phyloP scores from a whole-genome alignment of 306 rosid species.

The Fragaria nilgerrensis region DNA sequence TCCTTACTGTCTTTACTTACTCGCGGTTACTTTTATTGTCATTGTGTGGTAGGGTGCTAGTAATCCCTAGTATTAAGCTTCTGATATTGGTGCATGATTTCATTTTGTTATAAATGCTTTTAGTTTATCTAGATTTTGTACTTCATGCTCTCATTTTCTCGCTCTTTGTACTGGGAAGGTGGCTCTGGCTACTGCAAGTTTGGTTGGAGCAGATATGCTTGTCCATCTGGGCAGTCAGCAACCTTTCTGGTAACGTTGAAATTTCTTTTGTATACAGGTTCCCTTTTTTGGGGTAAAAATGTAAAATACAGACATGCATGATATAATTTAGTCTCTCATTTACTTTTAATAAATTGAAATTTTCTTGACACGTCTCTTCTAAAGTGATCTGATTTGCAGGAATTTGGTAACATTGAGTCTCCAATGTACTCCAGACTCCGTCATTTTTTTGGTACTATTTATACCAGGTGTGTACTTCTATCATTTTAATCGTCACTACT shows the following conservation, averaged over 20 bases:
- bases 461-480: slow-evolving; percentile 52
- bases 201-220: slow-evolving; percentile 73
- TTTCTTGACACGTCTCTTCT: slow-evolving; percentile 3
- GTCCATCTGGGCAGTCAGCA: slow-evolving; percentile 67
- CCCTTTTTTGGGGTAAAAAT: neutral
- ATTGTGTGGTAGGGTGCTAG: neutral
- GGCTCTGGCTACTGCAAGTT: slow-evolving; percentile 97
- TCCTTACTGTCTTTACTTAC: too few relatives aligned
- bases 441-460: slow-evolving; percentile 66
- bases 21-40: too few relatives aligned
- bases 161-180: slow-evolving; percentile 41
- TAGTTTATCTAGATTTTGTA: neutral
- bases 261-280: neutral
- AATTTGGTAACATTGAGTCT: slow-evolving; percentile 83
- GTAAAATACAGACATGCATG: neutral
- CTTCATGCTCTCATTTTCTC: neutral
- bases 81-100: neutral
- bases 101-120: too few relatives aligned
- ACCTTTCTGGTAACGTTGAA: slow-evolving; percentile 67
- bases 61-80: neutral
- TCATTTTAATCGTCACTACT: neutral
- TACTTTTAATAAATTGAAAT: neutral
- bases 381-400: slow-evolving; percentile 46
- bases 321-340: neutral
- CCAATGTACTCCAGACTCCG: slow-evolving; percentile 81